Evolutionary conservation across 2,329 filamentous ascomycete species (phyloP).

Genomic region (Calonectria pteridis): DNA sequence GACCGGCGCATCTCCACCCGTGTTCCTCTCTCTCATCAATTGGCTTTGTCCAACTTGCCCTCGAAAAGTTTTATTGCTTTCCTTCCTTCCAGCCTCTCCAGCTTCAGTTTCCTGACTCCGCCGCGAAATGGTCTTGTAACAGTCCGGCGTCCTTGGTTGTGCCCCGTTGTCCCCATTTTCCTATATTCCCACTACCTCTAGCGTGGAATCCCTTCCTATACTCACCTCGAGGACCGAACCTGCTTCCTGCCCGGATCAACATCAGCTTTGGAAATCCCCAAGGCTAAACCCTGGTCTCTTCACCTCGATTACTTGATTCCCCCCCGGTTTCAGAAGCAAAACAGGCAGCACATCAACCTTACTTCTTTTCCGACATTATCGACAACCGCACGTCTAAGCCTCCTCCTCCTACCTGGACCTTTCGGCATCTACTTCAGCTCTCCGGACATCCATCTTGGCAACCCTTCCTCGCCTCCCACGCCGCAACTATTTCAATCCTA

Average conservation of each 20-base stretch:
- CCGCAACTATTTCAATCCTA: conserved; percentile 23
- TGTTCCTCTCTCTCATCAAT: conserved; percentile 46
- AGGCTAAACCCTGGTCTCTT: conserved; percentile 29
- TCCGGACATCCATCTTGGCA: not conserved
- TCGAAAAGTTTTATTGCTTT: conserved; percentile 48
- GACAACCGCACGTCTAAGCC: conserved; percentile 13
- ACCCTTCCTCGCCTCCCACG: conserved; percentile 14
- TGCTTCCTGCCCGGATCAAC: conserved; percentile 21
- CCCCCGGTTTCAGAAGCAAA: conserved; percentile 27
- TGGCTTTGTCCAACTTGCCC: conserved; percentile 46
- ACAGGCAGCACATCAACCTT: conserved; percentile 24
- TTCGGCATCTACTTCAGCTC: conserved; percentile 1
- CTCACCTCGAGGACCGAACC: conserved; percentile 22
- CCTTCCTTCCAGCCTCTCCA: conserved; percentile 44
- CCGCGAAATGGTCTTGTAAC: conserved; percentile 45
- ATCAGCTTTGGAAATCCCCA: conserved; percentile 26
- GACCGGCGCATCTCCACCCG: conserved; percentile 45
- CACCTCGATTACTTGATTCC: conserved; percentile 29
- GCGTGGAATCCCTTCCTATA: conserved; percentile 31
- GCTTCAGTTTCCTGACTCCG: conserved; percentile 38
- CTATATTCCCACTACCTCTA: conserved; percentile 40
- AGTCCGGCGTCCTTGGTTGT: conserved; percentile 40
- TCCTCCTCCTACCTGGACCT: not conserved
- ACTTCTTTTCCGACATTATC: conserved; percentile 22
- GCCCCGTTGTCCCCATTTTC: conserved; percentile 34